Evolutionary conservation across 345 rosid genomes (phyloP), one percentile per base, ranked within the genome.

Genomic region (Melaleuca quinquenervia): DNA sequence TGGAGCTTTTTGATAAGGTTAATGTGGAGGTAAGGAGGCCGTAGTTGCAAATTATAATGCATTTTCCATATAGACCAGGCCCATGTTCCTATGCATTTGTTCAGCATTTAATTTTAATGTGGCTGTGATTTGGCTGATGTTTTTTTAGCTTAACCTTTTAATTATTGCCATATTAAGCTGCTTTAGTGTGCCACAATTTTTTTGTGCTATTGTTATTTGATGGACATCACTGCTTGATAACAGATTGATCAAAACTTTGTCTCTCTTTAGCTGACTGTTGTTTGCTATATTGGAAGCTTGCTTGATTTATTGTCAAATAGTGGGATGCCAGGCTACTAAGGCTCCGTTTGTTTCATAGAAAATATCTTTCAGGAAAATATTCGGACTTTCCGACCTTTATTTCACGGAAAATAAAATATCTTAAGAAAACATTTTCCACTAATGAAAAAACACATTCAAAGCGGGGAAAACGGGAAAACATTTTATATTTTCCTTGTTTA

Each of bases 1-100:
- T 96, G 88, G 96, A 96, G n/a, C 98, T 96, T 86, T 90, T 88
- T 86, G 98, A 93, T 82, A 96, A 96, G 93, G 95, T 96, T 90
- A 91, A 91, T 58, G 98, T 94, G 45, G 98, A 96, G 94, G 98
- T 94, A 88, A 88, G 88, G 80, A 70, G 80, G 45, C 74, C 80
- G 22, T 62, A 53, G 18, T 36, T 84, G 50, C 32, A 7, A 22
- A 13, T 29, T 80, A 51, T 56, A 16, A 29, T 83, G 36, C 24
- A 53, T 83, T 52, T 55, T 83, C 45, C 45, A 41, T n/a, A 26
- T n/a, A 2, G n/a, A 16, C 36, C 0, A 2, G 44, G 44, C 24
- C 12, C 50, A 14, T 8, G 55, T 41, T 36, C 48, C 36, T 70
- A 36, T 70, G 80, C 24, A 70, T 52, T 41, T 48, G 50, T 8